Evolutionary conservation across 169 alveolate genomes (phyloP).

Genomic region (Plasmodium gonderi): DNA sequence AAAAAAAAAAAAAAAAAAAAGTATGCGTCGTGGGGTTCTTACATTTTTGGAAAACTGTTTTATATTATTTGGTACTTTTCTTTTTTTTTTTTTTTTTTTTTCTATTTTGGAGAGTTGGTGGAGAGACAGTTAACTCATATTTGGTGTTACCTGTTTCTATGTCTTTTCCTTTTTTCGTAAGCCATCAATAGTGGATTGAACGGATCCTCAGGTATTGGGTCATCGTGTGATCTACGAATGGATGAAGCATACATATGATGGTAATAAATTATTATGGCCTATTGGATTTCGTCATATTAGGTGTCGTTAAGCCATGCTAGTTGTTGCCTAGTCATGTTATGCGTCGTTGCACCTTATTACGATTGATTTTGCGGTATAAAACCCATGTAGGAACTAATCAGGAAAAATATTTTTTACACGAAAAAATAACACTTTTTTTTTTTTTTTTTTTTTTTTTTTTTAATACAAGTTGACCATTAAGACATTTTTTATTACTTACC

Average conservation of each 20-base stretch:
- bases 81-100: not conserved
- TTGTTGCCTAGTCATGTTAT: not conserved
- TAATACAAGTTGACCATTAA: not conserved
- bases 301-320: not conserved
- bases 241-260: not conserved
- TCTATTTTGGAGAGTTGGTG: no score
- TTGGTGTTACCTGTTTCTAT: not conserved
- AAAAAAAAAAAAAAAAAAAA: not conserved
- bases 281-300: not conserved
- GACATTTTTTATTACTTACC: slow-evolving; percentile 4
- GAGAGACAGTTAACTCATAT: not conserved
- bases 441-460: not conserved
- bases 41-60: not conserved
- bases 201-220: slow-evolving; percentile 70
- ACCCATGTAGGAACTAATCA: not conserved
- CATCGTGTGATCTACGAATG: slow-evolving; percentile 19
- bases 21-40: not conserved
- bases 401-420: not conserved
- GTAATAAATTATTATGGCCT: not conserved
- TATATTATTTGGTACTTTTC: not conserved
- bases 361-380: not conserved
- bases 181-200: slow-evolving; percentile 69
- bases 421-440: not conserved
- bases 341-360: not conserved
- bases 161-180: slow-evolving; percentile 35